Percentiles rank a stretch among this genome's conserved stretches.
phyloP scores from a whole-genome alignment of 805 yeast species.

The Pichia insulana region DNA sequence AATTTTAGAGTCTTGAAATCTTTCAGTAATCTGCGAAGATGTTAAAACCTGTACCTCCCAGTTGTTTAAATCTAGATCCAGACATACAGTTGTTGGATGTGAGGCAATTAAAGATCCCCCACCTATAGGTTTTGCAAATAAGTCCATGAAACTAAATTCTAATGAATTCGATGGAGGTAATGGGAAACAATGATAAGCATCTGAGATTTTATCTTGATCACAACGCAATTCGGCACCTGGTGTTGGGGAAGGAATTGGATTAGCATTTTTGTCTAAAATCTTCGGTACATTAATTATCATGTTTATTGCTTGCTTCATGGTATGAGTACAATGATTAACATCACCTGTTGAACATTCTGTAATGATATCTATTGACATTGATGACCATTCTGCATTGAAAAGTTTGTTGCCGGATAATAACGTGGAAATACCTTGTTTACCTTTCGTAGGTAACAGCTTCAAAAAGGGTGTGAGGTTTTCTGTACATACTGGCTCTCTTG shows the following conservation, averaged over 20 bases:
- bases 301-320: constrained; percentile 59
- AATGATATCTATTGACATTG: constrained; percentile 76
- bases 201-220: constrained; percentile 51
- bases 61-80: constrained; percentile 30
- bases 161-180: constrained; percentile 39
- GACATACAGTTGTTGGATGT: constrained; percentile 34
- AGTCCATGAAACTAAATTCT: constrained; percentile 45
- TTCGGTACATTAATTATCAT: constrained; percentile 65
- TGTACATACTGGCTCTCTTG: constrained; percentile 93
- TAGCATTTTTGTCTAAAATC: constrained; percentile 50
- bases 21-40: not conserved
- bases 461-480: constrained; percentile 93
- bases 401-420: constrained; percentile 83
- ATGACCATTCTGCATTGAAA: constrained; percentile 90
- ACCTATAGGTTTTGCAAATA: constrained; percentile 61
- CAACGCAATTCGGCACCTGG: constrained; percentile 67
- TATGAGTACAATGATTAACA: constrained; percentile 34
- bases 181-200: constrained; percentile 74
- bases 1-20: constrained; percentile 5
- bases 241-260: constrained; percentile 75
- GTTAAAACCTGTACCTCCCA: constrained; percentile 34
- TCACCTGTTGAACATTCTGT: constrained; percentile 39
- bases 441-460: constrained; percentile 84
- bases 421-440: constrained; percentile 79
- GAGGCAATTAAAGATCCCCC: constrained; percentile 58